Base-by-base conservation (phyloP, 2,329 filamentous ascomycete species). In the Pseudogymnoascus sp. region DNA sequence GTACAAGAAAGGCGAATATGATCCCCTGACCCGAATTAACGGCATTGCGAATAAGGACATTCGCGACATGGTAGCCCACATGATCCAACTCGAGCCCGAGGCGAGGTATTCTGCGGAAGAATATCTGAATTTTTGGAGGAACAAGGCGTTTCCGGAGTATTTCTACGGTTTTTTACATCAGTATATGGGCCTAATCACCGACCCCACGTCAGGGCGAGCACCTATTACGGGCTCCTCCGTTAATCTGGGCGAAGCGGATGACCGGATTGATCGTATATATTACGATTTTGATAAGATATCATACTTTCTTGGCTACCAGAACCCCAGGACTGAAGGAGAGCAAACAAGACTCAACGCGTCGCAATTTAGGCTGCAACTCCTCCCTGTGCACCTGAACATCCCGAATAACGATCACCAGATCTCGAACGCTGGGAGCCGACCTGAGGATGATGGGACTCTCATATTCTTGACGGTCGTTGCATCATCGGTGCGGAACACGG, bases 81-180 rank as follows among this genome's bases (percentile, higher is more conserved):
- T 99, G 94, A 95, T 99, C 65, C 90, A 96, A 72, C 80, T 97
- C 6, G 90, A 97, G 67, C 93, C 95, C 0, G 88, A 96, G 74
- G 91, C 91, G 68, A 85, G 94, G 67, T 96, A 96, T 73, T 92
- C 91, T 16, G 93, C 94, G 1, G 92, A 97, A 63, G 91, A 97
- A 70, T 97, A 97, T 68, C 79, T 99, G 8, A 88, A 92, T 21
- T 93, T 96, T 70, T 97, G 91, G 86, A 90, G 91, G 70, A 85
- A 84, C 55, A 97, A 93, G 72, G 91, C 93, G 3, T 99, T 99
- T 66, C 95, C 94, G 0, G 85, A 90, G 63, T 99, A 99, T 75
- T 99, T 99, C 71, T 97, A 97, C 79, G 95, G 86, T 72, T 97
- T 99, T 72, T 80, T 99, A 33, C 94, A 99, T 72, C 92, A 97